A percentile compares a stretch with the other conserved stretches of the same genome.
These are phyloP conservation scores for Phragmites australis DNA, from an alignment of 176 grass and related monocot genomes.

Conservation along the genomic window DNA sequence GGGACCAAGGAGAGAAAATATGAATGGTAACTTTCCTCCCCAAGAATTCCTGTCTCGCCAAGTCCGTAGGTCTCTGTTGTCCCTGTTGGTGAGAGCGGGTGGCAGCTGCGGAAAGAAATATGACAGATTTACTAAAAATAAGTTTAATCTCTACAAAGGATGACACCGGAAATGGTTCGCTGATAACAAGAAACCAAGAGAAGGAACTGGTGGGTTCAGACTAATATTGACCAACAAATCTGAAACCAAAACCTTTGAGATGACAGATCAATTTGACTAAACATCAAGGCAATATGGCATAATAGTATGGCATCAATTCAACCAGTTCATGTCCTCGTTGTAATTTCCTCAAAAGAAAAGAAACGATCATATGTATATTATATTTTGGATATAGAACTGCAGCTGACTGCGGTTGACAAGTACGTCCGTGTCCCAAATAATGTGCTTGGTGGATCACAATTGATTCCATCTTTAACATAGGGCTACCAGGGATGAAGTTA, in stretches of 20 bases:
- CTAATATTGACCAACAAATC: not conserved
- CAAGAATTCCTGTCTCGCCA: conserved; percentile 53
- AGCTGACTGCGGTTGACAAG: not conserved
- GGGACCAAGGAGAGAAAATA: not conserved
- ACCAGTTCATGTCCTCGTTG: not conserved
- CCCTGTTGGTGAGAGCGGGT: conserved; percentile 28
- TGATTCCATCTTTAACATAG: not conserved
- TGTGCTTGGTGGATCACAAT: not conserved
- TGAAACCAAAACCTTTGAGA: not conserved
- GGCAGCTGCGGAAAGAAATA: conserved; percentile 26
- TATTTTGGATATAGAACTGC: not conserved
- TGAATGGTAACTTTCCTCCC: conserved; percentile 54
- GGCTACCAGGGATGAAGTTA: not conserved
- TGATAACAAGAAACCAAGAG: not conserved
- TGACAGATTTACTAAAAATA: not conserved
- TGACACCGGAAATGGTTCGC: not conserved
- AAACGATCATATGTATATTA: not conserved
- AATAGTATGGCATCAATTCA: not conserved
- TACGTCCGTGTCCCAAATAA: not conserved
- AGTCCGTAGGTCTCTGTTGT: conserved; percentile 45
- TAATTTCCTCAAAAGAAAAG: not conserved
- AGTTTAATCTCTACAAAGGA: not conserved
- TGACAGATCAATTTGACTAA: conserved; percentile 15
- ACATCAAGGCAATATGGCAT: conserved; percentile 2
- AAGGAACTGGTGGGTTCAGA: no score